These are phyloP conservation scores for Triglochin maritima DNA, from an alignment of 106 monocot species.

Conservation along the genomic window DNA sequence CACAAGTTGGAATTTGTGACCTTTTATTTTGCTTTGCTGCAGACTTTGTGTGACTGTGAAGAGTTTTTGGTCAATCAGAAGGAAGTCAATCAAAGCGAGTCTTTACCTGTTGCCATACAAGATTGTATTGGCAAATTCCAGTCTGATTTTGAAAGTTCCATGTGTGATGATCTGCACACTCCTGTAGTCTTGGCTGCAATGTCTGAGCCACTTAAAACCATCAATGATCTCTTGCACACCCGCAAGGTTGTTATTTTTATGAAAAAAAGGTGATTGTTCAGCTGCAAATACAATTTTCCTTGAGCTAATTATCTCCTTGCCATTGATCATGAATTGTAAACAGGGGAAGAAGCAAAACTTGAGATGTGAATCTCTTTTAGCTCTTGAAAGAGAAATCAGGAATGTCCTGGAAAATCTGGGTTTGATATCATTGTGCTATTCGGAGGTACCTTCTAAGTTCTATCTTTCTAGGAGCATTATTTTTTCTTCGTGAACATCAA, in stretches of 20 bases:
- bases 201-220: slow-evolving; percentile 80
- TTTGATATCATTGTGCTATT: slow-evolving; percentile 52
- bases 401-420: slow-evolving; percentile 47
- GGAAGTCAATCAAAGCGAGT: slow-evolving; percentile 16
- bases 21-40: slow-evolving; percentile 1
- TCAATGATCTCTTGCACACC: slow-evolving; percentile 88
- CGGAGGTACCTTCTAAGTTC: slow-evolving; percentile 29
- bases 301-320: background rate
- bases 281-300: background rate
- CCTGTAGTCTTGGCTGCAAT: slow-evolving; percentile 71
- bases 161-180: slow-evolving; percentile 89
- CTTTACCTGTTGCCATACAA: slow-evolving; percentile 24
- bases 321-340: background rate
- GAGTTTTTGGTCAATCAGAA: slow-evolving; percentile 33
- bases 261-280: background rate
- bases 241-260: slow-evolving; percentile 39
- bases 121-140: slow-evolving; percentile 49
- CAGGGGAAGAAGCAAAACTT: slow-evolving; percentile 73
- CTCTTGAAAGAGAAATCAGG: slow-evolving; percentile 47
- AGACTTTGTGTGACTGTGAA: slow-evolving; percentile 79
- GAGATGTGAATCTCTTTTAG: slow-evolving; percentile 50
- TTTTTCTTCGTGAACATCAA: slow-evolving; percentile 5
- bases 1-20: too few species aligned
- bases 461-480: background rate
- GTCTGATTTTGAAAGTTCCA: slow-evolving; percentile 41